phyloP scores from a whole-genome alignment of 1,139 yeast genomes.

The Torulaspora pretoriensis region DNA sequence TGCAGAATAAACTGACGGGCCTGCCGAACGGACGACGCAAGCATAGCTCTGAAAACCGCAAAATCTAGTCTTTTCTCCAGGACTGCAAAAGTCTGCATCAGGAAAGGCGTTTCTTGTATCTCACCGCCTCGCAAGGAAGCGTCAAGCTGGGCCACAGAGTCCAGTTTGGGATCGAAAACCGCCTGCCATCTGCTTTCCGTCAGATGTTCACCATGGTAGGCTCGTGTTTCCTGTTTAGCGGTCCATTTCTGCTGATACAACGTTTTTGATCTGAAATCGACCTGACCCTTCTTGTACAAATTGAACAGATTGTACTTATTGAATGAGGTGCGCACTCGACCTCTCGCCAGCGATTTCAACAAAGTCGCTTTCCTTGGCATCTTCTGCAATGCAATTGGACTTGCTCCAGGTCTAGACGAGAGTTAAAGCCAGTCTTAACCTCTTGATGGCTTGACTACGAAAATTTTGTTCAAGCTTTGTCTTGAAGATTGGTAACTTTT shows the following conservation, averaged over 20 bases:
- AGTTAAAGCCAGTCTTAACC: neutral
- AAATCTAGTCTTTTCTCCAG: slow-evolving; percentile 85
- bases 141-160: slow-evolving; percentile 81
- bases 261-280: slow-evolving; percentile 52
- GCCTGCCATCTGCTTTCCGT: slow-evolving; percentile 80
- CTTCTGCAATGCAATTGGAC: slow-evolving; percentile 1
- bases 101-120: slow-evolving; percentile 65
- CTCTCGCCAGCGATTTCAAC: slow-evolving; percentile 58
- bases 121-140: slow-evolving; percentile 63
- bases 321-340: slow-evolving; percentile 84
- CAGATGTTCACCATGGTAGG: slow-evolving; percentile 92
- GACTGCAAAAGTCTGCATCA: slow-evolving; percentile 82
- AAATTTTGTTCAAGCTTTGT: slow-evolving; percentile 4
- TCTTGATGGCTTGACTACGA: neutral
- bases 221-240: slow-evolving; percentile 87
- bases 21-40: slow-evolving; percentile 90
- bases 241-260: slow-evolving; percentile 88
- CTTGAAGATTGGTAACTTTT: neutral
- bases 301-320: slow-evolving; percentile 90
- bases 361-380: slow-evolving; percentile 65
- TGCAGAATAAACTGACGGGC: slow-evolving; percentile 83
- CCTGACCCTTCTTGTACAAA: slow-evolving; percentile 61
- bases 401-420: neutral
- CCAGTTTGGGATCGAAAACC: slow-evolving; percentile 65
- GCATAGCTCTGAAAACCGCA: slow-evolving; percentile 86